Percentiles rank a stretch among this genome's conserved stretches.
These are phyloP conservation scores for Ophiocordyceps sinensis DNA, from an alignment of 2,329 filamentous ascomycete genomes.

Conservation along the genomic window DNA sequence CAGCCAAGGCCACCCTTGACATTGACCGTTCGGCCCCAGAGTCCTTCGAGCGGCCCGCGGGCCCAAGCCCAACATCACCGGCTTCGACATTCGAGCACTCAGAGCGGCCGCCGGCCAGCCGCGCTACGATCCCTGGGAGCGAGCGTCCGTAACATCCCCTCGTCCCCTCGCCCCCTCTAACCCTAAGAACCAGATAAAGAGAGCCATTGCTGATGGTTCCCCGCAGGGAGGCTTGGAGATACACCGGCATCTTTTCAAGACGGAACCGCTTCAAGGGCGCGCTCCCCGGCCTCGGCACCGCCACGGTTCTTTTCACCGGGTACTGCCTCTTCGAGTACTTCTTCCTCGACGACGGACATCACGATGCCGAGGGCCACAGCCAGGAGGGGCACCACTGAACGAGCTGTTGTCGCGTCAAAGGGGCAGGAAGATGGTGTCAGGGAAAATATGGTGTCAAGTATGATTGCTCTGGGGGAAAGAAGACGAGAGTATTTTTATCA, in stretches of 20 bases:
- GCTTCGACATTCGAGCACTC: slow-evolving; percentile 78
- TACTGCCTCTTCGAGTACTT: slow-evolving; percentile 87
- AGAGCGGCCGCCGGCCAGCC: slow-evolving; percentile 52
- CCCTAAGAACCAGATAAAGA: too few species aligned
- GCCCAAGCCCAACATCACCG: slow-evolving; percentile 65
- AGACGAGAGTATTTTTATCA: too few species aligned
- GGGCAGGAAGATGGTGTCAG: neutral
- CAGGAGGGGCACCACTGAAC: slow-evolving; percentile 7
- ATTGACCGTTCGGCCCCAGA: slow-evolving; percentile 10
- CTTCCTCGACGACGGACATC: slow-evolving; percentile 63
- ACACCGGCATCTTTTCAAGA: slow-evolving; percentile 74
- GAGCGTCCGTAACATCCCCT: slow-evolving; percentile 32
- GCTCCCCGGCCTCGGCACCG: slow-evolving; percentile 87
- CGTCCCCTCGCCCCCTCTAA: neutral
- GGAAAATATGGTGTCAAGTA: too few species aligned
- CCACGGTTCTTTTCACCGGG: slow-evolving; percentile 74
- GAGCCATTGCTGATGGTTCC: neutral
- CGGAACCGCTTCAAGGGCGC: slow-evolving; percentile 76
- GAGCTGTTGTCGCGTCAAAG: slow-evolving; percentile 1
- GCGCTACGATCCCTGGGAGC: slow-evolving; percentile 53
- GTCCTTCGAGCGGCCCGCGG: slow-evolving; percentile 37
- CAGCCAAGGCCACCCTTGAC: too few species aligned
- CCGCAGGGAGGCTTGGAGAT: slow-evolving; percentile 83
- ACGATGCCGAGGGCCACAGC: slow-evolving; percentile 31
- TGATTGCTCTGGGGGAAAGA: too few species aligned